Evolutionary conservation across 1,139 yeast species (phyloP), one percentile per base, ranked within the genome.

Genomic region (Protomyces pachydermus): DNA sequence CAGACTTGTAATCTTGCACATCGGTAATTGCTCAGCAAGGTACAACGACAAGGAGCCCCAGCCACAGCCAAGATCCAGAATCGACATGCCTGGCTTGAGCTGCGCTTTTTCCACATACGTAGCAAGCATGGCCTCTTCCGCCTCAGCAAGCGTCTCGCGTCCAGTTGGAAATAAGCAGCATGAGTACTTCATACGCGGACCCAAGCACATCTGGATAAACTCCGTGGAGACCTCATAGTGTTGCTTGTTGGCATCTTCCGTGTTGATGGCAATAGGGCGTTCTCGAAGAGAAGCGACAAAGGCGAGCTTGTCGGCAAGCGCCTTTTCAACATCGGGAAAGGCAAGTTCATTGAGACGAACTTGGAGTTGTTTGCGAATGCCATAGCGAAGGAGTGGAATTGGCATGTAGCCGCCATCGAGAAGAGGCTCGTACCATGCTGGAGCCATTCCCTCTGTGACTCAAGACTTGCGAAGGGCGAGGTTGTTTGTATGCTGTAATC

Each of bases 61-160:
- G 0, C 81, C 81, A 66, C 77, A 75, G 1, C 81, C 81, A 16
- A 78, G 78, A 67, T 79, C 81, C 25, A 78, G 72, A 14, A 78
- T 70, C 55, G 69, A 68, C 64, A 71, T 70, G 46, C 72, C 70
- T 3, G 75, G 72, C 65, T 74, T 70, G 54, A 78, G 66, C 35
- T 73, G 70, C 1, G 77, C 86, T 79, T 89, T 89, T 76, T 88
- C 95, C 73, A 60, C 64, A 34, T 60, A 60, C 18, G 60, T 48
- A 5, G 58, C 64, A 23, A 60, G 50, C 58, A 60, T 60, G 25
- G 60, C 60, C 25, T 60, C 64, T 35, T 60, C 64, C 34, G 60
- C 58, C 20, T 60, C 35, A 3, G 58, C 60, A 23, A 60, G 48
- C 5, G 64, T n/a, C 16, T 45, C 60, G 9, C 46, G 42, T 25